Conservation (phyloP, 179 eudicot genomes). For the Silene coronaria region DNA sequence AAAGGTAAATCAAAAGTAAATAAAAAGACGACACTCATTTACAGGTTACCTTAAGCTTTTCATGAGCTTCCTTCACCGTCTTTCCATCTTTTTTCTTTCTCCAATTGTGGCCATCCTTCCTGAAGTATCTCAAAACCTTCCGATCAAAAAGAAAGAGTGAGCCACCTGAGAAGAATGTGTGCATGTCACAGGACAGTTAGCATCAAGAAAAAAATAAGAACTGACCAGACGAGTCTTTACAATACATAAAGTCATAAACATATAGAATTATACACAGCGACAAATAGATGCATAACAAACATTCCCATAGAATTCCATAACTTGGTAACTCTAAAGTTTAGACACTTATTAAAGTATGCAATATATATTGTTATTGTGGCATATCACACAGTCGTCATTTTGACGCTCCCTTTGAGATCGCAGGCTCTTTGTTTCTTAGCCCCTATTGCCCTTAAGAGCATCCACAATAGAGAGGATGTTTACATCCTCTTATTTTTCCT, state of each 20-base stretch:
- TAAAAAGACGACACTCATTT: not conserved
- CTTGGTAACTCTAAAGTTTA: not conserved
- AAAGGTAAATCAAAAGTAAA: not conserved
- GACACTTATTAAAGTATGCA: not conserved
- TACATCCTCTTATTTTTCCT: too few relatives aligned
- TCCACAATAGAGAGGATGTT: too few relatives aligned
- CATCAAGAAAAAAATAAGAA: slow-evolving; percentile 1
- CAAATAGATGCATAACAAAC: slow-evolving; percentile 1
- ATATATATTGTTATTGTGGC: not conserved
- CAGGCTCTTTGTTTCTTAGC: not conserved
- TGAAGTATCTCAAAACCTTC: slow-evolving; percentile 69
- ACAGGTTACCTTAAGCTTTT: slow-evolving; percentile 55
- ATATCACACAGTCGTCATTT: not conserved
- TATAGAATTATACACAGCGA: not conserved
- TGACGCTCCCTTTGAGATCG: not conserved
- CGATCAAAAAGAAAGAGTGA: slow-evolving; percentile 73
- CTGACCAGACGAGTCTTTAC: not conserved
- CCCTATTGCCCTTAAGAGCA: not conserved
- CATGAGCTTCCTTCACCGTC: slow-evolving; percentile 80
- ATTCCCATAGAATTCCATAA: not conserved
- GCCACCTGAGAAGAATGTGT: slow-evolving; percentile 44
- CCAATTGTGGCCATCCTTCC: slow-evolving; percentile 88
- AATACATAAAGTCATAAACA: not conserved
- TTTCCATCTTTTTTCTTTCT: slow-evolving; percentile 87
- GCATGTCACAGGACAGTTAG: slow-evolving; percentile 14